Evolutionary conservation across 805 yeast genomes (phyloP).

Genomic region (Metschnikowia noctiluminum): DNA sequence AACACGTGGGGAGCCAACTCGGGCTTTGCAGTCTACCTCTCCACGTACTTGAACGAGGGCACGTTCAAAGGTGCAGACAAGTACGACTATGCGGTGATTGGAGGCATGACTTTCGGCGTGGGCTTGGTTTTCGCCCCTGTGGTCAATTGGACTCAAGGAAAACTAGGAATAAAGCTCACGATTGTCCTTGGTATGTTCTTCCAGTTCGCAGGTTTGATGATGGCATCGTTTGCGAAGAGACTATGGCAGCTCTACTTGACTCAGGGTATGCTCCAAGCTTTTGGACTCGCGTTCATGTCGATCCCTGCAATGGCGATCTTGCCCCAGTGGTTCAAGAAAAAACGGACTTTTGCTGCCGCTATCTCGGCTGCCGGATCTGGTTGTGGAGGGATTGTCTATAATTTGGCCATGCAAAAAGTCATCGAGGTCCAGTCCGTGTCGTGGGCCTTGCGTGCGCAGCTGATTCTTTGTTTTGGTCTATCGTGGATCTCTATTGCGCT

Average conservation of each 20-base stretch:
- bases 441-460: slow-evolving; percentile 52
- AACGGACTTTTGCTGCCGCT: slow-evolving; percentile 54
- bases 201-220: slow-evolving; percentile 52
- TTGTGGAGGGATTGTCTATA: slow-evolving; percentile 49
- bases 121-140: slow-evolving; percentile 63
- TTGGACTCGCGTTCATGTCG: slow-evolving; percentile 52
- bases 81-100: slow-evolving; percentile 61
- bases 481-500: slow-evolving; percentile 14
- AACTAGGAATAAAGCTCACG: slow-evolving; percentile 42
- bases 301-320: slow-evolving; percentile 57
- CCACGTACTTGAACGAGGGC: slow-evolving; percentile 48
- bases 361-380: slow-evolving; percentile 48
- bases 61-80: slow-evolving; percentile 53
- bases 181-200: slow-evolving; percentile 47
- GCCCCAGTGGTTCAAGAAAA: slow-evolving; percentile 70
- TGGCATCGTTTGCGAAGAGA: slow-evolving; percentile 57
- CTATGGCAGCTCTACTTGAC: slow-evolving; percentile 67
- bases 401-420: slow-evolving; percentile 40
- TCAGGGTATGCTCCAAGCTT: slow-evolving; percentile 64
- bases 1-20: slow-evolving; percentile 74
- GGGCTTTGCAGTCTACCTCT: slow-evolving; percentile 61
- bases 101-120: slow-evolving; percentile 60
- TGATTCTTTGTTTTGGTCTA: slow-evolving; percentile 16
- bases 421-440: slow-evolving; percentile 34
- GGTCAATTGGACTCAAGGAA: slow-evolving; percentile 47